These are phyloP conservation scores for Globisporangium sylvaticum DNA, from an alignment of 352 stramenopile species.

Conservation along the genomic window DNA sequence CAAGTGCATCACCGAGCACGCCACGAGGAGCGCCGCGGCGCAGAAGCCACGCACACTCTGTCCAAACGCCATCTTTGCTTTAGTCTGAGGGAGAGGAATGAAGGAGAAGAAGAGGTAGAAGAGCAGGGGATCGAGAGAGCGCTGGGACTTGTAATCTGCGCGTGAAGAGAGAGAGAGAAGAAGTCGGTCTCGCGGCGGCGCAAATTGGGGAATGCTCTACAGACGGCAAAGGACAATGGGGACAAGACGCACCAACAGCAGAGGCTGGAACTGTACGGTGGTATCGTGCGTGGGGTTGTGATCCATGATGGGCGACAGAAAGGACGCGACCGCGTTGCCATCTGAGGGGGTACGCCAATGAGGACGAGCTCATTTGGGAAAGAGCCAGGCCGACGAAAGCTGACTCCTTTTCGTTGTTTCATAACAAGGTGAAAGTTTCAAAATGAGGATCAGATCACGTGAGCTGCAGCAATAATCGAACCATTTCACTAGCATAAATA, in stretches of 20 bases:
- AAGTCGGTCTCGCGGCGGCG: neutral
- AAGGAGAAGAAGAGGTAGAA: neutral
- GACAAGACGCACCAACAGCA: neutral
- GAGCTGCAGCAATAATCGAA: neutral
- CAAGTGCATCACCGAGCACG: neutral
- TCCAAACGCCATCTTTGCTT: conserved; percentile 7
- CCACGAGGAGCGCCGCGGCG: conserved; percentile 5
- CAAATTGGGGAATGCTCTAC: neutral
- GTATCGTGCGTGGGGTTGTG: neutral
- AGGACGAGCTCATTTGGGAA: neutral
- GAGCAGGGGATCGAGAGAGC: neutral
- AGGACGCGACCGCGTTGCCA: neutral
- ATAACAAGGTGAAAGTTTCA: neutral
- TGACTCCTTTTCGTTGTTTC: neutral
- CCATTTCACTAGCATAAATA: neutral
- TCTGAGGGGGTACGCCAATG: neutral
- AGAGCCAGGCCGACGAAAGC: neutral
- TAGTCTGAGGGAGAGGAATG: neutral
- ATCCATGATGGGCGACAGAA: neutral
- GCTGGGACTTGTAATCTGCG: neutral
- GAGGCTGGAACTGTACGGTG: neutral
- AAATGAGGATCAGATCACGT: neutral
- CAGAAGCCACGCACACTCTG: conserved; percentile 7
- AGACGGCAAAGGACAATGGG: neutral
- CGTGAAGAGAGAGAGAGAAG: neutral